Base-by-base conservation (phyloP, 1,284 basidiomycete genomes). In the Sporisorium iseilematis-ciliati region DNA sequence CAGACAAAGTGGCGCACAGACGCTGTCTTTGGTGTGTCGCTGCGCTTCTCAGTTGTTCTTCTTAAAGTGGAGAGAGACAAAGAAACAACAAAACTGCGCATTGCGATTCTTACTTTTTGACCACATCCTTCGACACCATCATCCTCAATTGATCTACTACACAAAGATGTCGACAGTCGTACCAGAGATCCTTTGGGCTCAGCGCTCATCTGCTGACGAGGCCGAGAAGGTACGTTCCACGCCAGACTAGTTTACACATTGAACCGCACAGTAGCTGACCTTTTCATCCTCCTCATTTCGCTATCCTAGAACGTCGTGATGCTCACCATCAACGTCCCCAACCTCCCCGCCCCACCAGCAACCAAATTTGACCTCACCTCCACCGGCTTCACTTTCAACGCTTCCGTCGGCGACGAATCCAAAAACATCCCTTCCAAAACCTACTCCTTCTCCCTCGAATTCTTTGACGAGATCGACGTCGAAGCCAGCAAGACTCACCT, bases 271-370 rank as follows among this genome's bases (percentile, higher is more conserved):
- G 29, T 29, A 49, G n/a, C 52, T 41, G 52, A 53, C 52, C 12
- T 48, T 53, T 20, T n/a, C n/a, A n/a, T n/a, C 40, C 57, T 20
- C 48, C 11, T 43, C 29, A 16, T n/a, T 31, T 25, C 21, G 20
- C 11, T 26, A 7, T 25, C 20, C 5, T 18, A 76, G 79, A 83
- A 83, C 74, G 63, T 83, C 11, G 70, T 84, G n/a, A 77, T 81
- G 75, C 75, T 85, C 31, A 85, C 83, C 31, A 84, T 85, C 81
- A 83, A 85, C 67, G 83, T 80, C 3, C 83, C 83, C 46, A 85
- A 85, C 77, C 73, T 84, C 6, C 72, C 80, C 20, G 55, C 78
- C 8, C 61, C 61, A 23, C 81, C 82, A 26, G 70, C 68, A 14
- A 82, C 82, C 57, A 84, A 81, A 71, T 72, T 83, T 60, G 81